Evolutionary conservation across 164 flowering plant species (phyloP), one percentile per base, ranked within the genome.

Genomic region (Brasenia schreberi): DNA sequence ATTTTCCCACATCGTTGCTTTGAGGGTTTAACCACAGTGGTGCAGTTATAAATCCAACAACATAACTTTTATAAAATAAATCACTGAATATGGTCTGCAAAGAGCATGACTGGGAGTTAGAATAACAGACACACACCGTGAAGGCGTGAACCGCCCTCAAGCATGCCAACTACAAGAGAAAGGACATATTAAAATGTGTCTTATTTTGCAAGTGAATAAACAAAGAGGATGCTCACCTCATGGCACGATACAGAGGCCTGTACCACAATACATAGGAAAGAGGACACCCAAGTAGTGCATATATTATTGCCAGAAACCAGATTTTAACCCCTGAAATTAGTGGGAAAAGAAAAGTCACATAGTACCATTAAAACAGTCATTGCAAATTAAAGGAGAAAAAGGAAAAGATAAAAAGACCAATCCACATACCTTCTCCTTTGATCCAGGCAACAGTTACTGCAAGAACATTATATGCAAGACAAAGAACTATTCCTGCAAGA

Each of bases 201-300:
- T 33, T 33, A 33, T 33, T 33, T 33, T 33, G 39, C 42, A 23
- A 64, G 33, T 49, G 16, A 49, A 49, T 14, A 49, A 7, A 49
- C 16, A 9, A 49, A 49, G 10, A 9, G 56, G 10, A 9, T 0
- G 23, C 61, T 56, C 84, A 85, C 99, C 97, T 95, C 94, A 95
- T 84, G 61, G 91, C 97, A 66, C 96, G 89, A 77, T 95, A 95
- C 19, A 95, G 83, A 62, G 99, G 99, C 78, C 96, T 86, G 77
- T 95, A 95, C 99, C 99, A 95, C 60, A 95, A 78, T 58, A 95
- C 82, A 78, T 92, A 95, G 0, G 99, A 95, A 66, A 95, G 80
- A 16, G 99, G 99, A 61, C 80, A 73, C 74, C 99, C 99, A 65
- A 83, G 77, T 58, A 92, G 70, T 18, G 88, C 89, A 78, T 95